These are phyloP conservation scores for Pyrenula aspistea DNA, from an alignment of 495 filamentous ascomycete species.

Conservation along the genomic window DNA sequence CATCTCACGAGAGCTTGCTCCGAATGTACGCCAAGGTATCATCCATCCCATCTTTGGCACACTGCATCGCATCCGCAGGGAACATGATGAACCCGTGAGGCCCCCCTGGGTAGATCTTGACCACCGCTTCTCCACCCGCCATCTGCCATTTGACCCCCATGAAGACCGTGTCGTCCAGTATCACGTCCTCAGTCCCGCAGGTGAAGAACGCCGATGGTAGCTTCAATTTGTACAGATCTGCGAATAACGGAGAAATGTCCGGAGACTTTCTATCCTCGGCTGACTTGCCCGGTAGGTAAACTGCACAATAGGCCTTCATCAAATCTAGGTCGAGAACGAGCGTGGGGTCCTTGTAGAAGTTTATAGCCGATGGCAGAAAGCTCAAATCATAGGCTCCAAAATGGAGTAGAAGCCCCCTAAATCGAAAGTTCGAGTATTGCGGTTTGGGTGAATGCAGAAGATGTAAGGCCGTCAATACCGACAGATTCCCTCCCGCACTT, in stretches of 20 bases:
- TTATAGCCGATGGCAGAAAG: slow-evolving; percentile 18
- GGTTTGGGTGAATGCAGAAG: slow-evolving; percentile 19
- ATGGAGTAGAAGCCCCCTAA: slow-evolving; percentile 30
- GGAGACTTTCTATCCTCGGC: slow-evolving; percentile 20
- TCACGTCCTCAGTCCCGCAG: slow-evolving; percentile 37
- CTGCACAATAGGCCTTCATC: slow-evolving; percentile 26
- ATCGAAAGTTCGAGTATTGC: slow-evolving; percentile 15
- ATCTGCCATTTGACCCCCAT: slow-evolving; percentile 41
- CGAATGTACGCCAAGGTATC: neutral
- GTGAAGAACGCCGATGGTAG: slow-evolving; percentile 40
- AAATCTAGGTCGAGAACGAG: slow-evolving; percentile 25
- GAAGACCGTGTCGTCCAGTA: slow-evolving; percentile 42
- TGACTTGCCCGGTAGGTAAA: slow-evolving; percentile 28
- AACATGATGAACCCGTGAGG: slow-evolving; percentile 34
- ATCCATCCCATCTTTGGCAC: neutral
- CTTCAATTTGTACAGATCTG: slow-evolving; percentile 26
- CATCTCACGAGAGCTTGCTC: neutral
- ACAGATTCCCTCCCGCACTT: slow-evolving; percentile 36
- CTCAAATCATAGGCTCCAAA: slow-evolving; percentile 35
- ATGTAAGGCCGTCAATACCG: slow-evolving; percentile 27
- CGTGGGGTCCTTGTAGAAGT: slow-evolving; percentile 13
- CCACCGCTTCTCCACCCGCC: slow-evolving; percentile 31
- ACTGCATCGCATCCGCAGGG: slow-evolving; percentile 1
- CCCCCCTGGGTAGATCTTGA: slow-evolving; percentile 41
- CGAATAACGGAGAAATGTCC: slow-evolving; percentile 27